These are phyloP conservation scores for Neoarthrinium moseri DNA, from an alignment of 2,329 filamentous ascomycete species.

Conservation along the genomic window DNA sequence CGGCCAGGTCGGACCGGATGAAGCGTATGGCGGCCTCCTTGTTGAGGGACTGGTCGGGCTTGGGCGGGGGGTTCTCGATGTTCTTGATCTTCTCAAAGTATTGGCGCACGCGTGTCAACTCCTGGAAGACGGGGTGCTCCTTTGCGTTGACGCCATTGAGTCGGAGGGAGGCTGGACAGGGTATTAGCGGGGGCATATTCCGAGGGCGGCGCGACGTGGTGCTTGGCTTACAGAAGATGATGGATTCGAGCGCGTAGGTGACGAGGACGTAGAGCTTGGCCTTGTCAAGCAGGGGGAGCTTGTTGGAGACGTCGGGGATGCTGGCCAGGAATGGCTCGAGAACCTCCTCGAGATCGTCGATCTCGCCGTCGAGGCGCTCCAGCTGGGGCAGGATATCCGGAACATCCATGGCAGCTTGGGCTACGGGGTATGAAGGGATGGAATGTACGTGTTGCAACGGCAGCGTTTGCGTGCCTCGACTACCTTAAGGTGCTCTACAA, in stretches of 20 bases:
- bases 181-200: no score
- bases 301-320: conserved; percentile 68
- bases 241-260: conserved; percentile 86
- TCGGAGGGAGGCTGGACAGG: conserved; percentile 61
- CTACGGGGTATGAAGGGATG: not conserved
- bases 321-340: conserved; percentile 71
- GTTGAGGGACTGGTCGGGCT: conserved; percentile 58
- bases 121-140: conserved; percentile 79
- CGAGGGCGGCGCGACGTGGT: no score
- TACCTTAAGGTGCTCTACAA: no score
- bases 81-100: conserved; percentile 92
- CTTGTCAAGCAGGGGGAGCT: conserved; percentile 88
- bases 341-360: conserved; percentile 74
- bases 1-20: conserved; percentile 72
- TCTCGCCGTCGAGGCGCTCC: conserved; percentile 71
- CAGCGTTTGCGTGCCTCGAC: no score
- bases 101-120: conserved; percentile 82
- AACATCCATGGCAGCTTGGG: conserved; percentile 37
- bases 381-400: conserved; percentile 65
- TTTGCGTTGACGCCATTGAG: conserved; percentile 80
- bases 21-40: conserved; percentile 79
- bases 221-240: conserved; percentile 71
- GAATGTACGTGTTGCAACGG: not conserved
- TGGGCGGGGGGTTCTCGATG: conserved; percentile 61
- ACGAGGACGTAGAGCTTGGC: conserved; percentile 89